Base-by-base conservation (phyloP, 768 basidiomycete genomes). In the Mycena floridula region DNA sequence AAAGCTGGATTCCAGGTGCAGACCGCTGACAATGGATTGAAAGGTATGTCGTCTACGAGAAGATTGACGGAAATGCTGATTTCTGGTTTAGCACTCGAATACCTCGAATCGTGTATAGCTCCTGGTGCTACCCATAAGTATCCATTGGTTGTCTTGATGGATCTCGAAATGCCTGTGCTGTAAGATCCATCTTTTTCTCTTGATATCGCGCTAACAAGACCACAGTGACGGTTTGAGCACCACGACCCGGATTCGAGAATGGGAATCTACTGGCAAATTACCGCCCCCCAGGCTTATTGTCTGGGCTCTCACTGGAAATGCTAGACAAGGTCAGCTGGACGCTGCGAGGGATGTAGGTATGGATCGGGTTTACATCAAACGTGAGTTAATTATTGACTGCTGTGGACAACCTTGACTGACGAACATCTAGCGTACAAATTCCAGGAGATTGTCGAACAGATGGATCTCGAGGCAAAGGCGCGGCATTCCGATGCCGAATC, bases 321-420 rank as follows among this genome's bases (percentile, higher is more conserved):
- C 46, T 11, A 27, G 46, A 20, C 35, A 45, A 44, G 38, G 43
- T 18, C 48, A 40, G 22, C 24, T 40, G 5, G 38, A 45, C 15
- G 37, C 37, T 36, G 48, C 43, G 9, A 18, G 32, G 37, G 11
- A 21, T 47, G 40, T 40, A 25, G 23, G 54, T 47, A 7, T 53
- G 52, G 5, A 49, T 45, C 25, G 46, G 44, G 18, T 56, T 47
- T 43, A 40, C 23, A 39, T 46, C 45, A 40, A 40, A 21, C 46
- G 41, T 47, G 24, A 27, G 26, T 15, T 26, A 21, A 8, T 25
- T 13, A n/a, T n/a, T n/a, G n/a, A n/a, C n/a, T n/a, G n/a, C n/a
- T n/a, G n/a, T n/a, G n/a, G n/a, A n/a, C n/a, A n/a, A n/a, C n/a
- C n/a, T n/a, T n/a, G n/a, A n/a, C n/a, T n/a, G n/a, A n/a, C n/a